phyloP scores from a whole-genome alignment of 164 flowering plant species.

The Dillenia suffruticosa region DNA sequence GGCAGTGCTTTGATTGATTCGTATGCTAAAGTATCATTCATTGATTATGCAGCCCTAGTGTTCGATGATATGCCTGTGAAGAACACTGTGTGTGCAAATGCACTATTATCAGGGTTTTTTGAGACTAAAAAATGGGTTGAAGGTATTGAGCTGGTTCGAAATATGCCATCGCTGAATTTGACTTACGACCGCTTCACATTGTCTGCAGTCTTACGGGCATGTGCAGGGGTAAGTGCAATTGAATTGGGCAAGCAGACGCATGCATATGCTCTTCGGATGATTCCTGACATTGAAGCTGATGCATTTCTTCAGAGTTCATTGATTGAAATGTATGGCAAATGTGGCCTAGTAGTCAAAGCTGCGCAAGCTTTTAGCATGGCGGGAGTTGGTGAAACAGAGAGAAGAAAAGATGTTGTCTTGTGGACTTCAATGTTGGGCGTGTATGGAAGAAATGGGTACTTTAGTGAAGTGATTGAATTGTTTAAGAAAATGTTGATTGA shows the following conservation, averaged over 20 bases:
- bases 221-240: slow-evolving; percentile 48
- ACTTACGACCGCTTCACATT: slow-evolving; percentile 48
- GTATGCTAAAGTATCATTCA: slow-evolving; percentile 33
- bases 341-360: slow-evolving; percentile 57
- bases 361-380: slow-evolving; percentile 36
- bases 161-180: slow-evolving; percentile 37
- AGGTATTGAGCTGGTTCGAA: slow-evolving; percentile 34
- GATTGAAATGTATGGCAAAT: slow-evolving; percentile 84
- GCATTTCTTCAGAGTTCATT: slow-evolving; percentile 54
- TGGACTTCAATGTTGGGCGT: slow-evolving; percentile 80
- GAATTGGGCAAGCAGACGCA: slow-evolving; percentile 60
- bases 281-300: slow-evolving; percentile 28
- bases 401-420: slow-evolving; percentile 51
- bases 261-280: slow-evolving; percentile 26
- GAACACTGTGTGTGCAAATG: slow-evolving; percentile 69
- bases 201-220: slow-evolving; percentile 42
- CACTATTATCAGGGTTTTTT: slow-evolving; percentile 53
- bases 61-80: slow-evolving; percentile 78
- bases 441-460: slow-evolving; percentile 58
- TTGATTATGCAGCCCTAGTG: slow-evolving; percentile 36
- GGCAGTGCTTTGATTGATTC: slow-evolving; percentile 56
- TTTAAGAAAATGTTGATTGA: slow-evolving; percentile 45
- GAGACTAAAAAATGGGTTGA: slow-evolving; percentile 52
- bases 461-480: slow-evolving; percentile 39
- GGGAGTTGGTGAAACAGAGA: slow-evolving; percentile 20